These are phyloP conservation scores for Starmerella floricola DNA, from an alignment of 805 yeast genomes.

Conservation along the genomic window DNA sequence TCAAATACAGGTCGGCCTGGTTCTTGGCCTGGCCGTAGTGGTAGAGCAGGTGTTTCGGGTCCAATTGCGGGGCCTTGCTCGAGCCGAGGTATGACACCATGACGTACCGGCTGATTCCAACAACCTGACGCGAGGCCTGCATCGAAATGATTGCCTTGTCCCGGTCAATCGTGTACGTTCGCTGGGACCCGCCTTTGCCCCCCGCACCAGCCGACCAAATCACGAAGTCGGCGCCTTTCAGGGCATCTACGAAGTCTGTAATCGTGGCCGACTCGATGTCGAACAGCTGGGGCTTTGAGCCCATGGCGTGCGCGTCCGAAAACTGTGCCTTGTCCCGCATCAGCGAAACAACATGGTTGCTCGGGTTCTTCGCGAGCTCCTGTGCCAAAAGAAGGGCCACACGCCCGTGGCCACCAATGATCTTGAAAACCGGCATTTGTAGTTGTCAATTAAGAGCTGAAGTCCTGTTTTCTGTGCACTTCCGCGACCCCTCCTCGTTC, in stretches of 20 bases:
- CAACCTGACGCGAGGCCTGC: conserved; percentile 40
- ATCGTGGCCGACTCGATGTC: conserved; percentile 29
- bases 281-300: conserved; percentile 31
- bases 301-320: conserved; percentile 31
- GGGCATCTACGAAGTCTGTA: conserved; percentile 31
- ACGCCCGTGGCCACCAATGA: conserved; percentile 53
- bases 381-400: conserved; percentile 40
- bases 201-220: conserved; percentile 55
- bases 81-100: conserved; percentile 48
- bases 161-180: conserved; percentile 43
- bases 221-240: conserved; percentile 43
- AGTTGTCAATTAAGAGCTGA: too few species aligned
- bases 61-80: conserved; percentile 35
- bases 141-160: conserved; percentile 49
- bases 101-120: conserved; percentile 36
- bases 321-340: conserved; percentile 40
- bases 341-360: conserved; percentile 31
- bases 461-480: too few species aligned
- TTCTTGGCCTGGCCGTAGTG: conserved; percentile 50
- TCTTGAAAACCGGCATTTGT: conserved; percentile 27
- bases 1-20: conserved; percentile 43
- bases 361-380: conserved; percentile 26
- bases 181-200: conserved; percentile 37
- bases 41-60: conserved; percentile 33
- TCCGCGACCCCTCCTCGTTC: not conserved